Conservation (phyloP, 371 early-diverging fungal species). For the Lichtheimia corymbifera region DNA sequence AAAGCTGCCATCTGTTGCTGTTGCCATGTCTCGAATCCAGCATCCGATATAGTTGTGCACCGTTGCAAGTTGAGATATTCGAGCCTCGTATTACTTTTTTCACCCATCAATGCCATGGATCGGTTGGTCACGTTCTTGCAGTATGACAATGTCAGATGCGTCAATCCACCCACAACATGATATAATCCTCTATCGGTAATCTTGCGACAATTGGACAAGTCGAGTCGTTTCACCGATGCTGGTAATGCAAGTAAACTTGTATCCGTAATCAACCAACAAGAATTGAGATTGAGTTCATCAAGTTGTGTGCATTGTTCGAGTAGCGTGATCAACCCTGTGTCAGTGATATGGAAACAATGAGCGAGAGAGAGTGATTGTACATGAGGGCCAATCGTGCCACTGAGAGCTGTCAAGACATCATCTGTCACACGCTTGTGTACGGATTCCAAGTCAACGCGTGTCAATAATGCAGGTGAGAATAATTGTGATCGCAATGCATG, state of each 20-base stretch:
- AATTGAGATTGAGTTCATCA: constrained; percentile 60
- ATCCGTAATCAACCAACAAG: constrained; percentile 83
- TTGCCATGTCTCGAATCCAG: constrained; percentile 63
- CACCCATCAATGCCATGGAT: constrained; percentile 51
- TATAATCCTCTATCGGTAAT: constrained; percentile 69
- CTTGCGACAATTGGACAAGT: constrained; percentile 81
- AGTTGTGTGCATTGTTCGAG: constrained; percentile 40
- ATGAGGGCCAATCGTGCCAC: constrained; percentile 18
- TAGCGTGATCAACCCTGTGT: constrained; percentile 42
- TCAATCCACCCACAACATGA: constrained; percentile 38
- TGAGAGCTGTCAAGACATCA: constrained; percentile 12
- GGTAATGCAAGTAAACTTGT: constrained; percentile 41
- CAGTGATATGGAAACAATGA: constrained; percentile 56
- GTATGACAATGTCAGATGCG: constrained; percentile 59
- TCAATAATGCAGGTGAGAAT: background rate
- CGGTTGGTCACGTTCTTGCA: constrained; percentile 76
- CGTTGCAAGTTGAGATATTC: constrained; percentile 70
- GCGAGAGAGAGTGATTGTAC: constrained; percentile 27
- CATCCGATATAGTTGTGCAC: constrained; percentile 75
- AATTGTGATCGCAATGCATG: background rate
- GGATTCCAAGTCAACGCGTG: constrained; percentile 39
- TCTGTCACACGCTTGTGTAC: constrained; percentile 52
- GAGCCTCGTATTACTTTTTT: constrained; percentile 12
- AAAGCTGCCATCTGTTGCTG: constrained; percentile 34
- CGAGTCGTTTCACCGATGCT: constrained; percentile 32